Base-by-base conservation (phyloP, 2,329 filamentous ascomycete genomes). In the Microcyclosporella mali region DNA sequence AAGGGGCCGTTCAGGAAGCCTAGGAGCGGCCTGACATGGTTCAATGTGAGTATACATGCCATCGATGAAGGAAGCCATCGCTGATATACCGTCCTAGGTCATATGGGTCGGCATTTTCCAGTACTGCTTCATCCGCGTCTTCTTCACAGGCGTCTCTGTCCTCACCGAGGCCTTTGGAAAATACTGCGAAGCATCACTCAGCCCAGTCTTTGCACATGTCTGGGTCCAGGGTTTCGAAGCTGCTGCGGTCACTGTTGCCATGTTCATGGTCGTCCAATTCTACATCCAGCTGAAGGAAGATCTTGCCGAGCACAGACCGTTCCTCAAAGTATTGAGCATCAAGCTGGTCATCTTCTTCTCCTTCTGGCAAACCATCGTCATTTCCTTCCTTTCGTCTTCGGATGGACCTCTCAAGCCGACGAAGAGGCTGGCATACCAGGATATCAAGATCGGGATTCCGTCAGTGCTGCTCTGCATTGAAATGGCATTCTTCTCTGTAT, bases 321-420 rank as follows among this genome's bases (percentile, higher is more conserved):
- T 90, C 52, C 66, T 90, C 51, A 94, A 94, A 65, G 81, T 94
- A 18, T 61, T 88, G 15, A 84, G 86, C 57, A 92, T 95, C 67
- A 94, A 94, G 66, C 74, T 94, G 19, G 87, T 94, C 59, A 88
- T 94, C 58, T 94, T 94, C 71, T 75, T 95, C 53, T 88, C 83
- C 28, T 94, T 94, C 65, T 94, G 88, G 88, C 88, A 95, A 60
- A 72, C 70, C 25, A 73, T 75, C 56, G 53, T 79, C 39, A 80
- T 85, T 51, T 79, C 73, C 15, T 71, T 83, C 45, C 67, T 84
- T 15, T 76, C 76, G 14, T 66, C 73, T 63, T 78, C 78, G 0
- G 73, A 74, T 3, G 74, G 84, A 3, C 73, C 81, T 12, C 70
- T 92, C 37, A 76, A 81, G 48, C 63, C 84, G 1, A 82, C 74